Conservation (phyloP, 805 yeast genomes). For the Lipomyces yamadae region DNA sequence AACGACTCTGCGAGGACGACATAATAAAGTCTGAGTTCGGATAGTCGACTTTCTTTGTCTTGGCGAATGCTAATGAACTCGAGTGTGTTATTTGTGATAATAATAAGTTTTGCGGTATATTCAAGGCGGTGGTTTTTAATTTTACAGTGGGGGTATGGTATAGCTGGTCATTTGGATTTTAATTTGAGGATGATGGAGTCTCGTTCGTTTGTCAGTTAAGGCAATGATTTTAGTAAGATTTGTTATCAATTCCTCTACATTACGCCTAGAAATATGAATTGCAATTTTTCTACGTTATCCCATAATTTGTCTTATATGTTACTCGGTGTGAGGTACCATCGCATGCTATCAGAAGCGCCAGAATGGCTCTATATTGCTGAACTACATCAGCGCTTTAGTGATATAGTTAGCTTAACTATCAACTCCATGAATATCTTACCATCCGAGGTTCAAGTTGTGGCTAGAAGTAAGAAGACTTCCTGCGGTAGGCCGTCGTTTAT, state of each 20-base stretch:
- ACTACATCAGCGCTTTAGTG: too few species aligned
- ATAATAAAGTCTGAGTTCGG: background rate
- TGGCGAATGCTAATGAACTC: background rate
- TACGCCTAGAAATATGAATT: too few species aligned
- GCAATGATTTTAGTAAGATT: background rate
- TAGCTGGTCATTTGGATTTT: background rate
- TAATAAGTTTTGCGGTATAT: background rate
- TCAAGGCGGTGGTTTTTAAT: background rate
- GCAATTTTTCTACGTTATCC: too few species aligned
- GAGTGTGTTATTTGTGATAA: background rate
- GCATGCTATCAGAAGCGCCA: too few species aligned
- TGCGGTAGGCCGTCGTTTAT: too few species aligned
- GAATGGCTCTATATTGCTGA: too few species aligned
- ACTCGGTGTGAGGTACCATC: too few species aligned
- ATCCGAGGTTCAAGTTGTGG: too few species aligned
- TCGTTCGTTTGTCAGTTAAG: background rate
- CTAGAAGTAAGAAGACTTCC: too few species aligned
- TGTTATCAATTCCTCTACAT: background rate
- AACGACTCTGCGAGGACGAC: background rate
- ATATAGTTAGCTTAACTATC: too few species aligned
- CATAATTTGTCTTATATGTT: too few species aligned
- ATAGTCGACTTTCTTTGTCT: background rate
- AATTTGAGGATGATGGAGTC: background rate
- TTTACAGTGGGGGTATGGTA: background rate
- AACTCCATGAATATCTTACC: too few species aligned